These are phyloP conservation scores for Aspergillus cavernicola DNA, from an alignment of 495 filamentous ascomycete genomes.

Conservation along the genomic window DNA sequence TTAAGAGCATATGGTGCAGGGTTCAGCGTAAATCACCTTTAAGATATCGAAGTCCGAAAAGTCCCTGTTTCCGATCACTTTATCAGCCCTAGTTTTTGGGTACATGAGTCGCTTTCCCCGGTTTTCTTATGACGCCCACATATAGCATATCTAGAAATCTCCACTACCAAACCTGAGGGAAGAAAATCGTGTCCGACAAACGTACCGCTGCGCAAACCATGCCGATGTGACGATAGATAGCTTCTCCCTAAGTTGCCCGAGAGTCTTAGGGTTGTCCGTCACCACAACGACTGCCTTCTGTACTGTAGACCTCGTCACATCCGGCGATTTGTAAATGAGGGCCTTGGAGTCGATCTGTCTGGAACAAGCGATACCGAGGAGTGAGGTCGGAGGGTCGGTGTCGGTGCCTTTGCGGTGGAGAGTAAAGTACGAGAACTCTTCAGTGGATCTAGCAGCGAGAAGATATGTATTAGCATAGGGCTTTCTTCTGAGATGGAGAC, in stretches of 20 bases:
- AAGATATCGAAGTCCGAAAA: constrained; percentile 72
- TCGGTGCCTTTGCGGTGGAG: constrained; percentile 65
- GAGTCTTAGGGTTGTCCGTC: constrained; percentile 79
- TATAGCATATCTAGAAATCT: background rate
- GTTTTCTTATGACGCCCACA: background rate
- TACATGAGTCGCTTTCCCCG: background rate
- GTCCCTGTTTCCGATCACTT: constrained; percentile 43
- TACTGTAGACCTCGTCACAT: constrained; percentile 92
- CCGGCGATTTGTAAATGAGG: constrained; percentile 71
- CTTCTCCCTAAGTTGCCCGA: constrained; percentile 77
- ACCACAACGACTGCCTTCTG: constrained; percentile 99
- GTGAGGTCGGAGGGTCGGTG: constrained; percentile 64
- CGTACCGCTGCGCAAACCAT: constrained; percentile 95
- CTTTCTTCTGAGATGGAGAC: background rate
- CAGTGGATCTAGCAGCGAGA: constrained; percentile 56
- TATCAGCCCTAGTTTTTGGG: constrained; percentile 15
- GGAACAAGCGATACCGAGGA: constrained; percentile 96
- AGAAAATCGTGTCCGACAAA: constrained; percentile 17
- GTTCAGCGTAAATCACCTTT: constrained; percentile 43
- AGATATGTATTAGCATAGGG: background rate
- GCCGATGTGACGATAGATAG: constrained; percentile 85
- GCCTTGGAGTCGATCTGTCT: constrained; percentile 80
- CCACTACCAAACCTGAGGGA: background rate
- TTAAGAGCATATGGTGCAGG: background rate
- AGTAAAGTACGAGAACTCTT: constrained; percentile 99